Evolutionary conservation across 2,329 filamentous ascomycete genomes (phyloP).

Genomic region (Neoarthrinium moseri): DNA sequence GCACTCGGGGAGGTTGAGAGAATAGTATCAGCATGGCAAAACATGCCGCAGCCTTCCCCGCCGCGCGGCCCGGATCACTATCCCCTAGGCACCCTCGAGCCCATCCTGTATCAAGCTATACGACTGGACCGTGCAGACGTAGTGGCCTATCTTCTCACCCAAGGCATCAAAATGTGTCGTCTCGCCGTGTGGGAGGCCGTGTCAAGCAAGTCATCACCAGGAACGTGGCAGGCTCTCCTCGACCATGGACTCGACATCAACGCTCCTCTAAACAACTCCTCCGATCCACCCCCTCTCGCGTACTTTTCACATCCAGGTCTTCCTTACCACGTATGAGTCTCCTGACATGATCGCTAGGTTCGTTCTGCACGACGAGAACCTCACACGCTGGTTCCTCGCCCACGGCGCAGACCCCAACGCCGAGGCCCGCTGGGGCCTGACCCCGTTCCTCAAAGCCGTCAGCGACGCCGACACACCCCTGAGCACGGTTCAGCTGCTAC

Average conservation of each 20-base stretch:
- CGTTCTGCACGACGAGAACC: neutral
- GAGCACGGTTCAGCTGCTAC: conserved; percentile 8
- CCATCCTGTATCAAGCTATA: conserved; percentile 8
- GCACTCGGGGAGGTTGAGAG: conserved; percentile 8
- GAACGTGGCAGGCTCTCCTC: conserved; percentile 2
- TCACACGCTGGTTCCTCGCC: neutral
- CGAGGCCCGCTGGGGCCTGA: neutral
- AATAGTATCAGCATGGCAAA: conserved; percentile 9
- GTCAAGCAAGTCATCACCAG: neutral
- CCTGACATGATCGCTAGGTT: neutral
- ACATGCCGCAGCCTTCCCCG: conserved; percentile 1
- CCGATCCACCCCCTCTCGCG: neutral
- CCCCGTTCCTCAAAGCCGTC: neutral
- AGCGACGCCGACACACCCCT: neutral
- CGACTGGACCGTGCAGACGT: conserved; percentile 8
- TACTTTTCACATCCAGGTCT: neutral
- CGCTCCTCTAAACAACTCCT: neutral
- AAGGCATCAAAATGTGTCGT: conserved; percentile 4
- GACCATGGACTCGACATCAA: conserved; percentile 1
- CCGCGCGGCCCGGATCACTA: conserved; percentile 9
- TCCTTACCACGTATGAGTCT: neutral
- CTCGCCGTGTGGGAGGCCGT: neutral
- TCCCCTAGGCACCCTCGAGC: conserved; percentile 10
- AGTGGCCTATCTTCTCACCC: conserved; percentile 8
- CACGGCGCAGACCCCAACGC: neutral